A percentile compares a stretch with the other conserved stretches of the same genome.
These are phyloP conservation scores for Begonia fuchsioides DNA, from an alignment of 306 rosid genomes.

Conservation along the genomic window DNA sequence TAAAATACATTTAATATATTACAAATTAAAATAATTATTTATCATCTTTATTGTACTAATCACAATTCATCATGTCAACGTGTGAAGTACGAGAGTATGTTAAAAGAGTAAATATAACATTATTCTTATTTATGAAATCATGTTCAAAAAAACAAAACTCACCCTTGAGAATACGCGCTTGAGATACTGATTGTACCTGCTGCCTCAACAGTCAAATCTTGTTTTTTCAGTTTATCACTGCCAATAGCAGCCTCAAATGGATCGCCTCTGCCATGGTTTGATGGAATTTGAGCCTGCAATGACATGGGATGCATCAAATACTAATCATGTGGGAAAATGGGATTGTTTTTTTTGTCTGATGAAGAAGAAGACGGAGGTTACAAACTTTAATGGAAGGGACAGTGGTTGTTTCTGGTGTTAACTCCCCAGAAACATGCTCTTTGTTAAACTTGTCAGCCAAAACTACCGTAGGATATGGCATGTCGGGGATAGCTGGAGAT, in stretches of 20 bases:
- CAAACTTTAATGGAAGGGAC: slow-evolving; percentile 39
- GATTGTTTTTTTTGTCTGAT: slow-evolving; percentile 29
- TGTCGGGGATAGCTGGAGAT: slow-evolving; percentile 34
- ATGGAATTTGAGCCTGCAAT: slow-evolving; percentile 13
- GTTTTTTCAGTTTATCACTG: slow-evolving; percentile 61
- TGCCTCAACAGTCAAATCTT: slow-evolving; percentile 65
- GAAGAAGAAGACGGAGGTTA: slow-evolving; percentile 33
- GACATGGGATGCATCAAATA: slow-evolving; percentile 19
- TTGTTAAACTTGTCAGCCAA: slow-evolving; percentile 51
- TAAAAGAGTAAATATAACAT: too few relatives aligned
- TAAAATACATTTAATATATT: too few relatives aligned
- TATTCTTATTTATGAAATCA: neutral
- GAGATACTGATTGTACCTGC: slow-evolving; percentile 90
- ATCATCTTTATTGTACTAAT: too few relatives aligned
- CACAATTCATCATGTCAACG: too few relatives aligned
- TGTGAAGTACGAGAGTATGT: too few relatives aligned
- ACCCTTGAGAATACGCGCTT: slow-evolving; percentile 86
- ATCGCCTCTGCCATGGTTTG: slow-evolving; percentile 24
- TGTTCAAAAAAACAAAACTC: slow-evolving; percentile 18
- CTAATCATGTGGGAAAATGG: slow-evolving; percentile 19
- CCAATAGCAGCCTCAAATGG: slow-evolving; percentile 21
- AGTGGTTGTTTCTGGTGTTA: slow-evolving; percentile 39
- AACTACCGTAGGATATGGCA: slow-evolving; percentile 37
- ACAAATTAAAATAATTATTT: too few relatives aligned
- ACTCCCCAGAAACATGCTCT: slow-evolving; percentile 36